Percentiles rank a stretch among this genome's conserved stretches.
phyloP scores from a whole-genome alignment of 805 yeast genomes.

The Lipomyces spencermartinsiae region DNA sequence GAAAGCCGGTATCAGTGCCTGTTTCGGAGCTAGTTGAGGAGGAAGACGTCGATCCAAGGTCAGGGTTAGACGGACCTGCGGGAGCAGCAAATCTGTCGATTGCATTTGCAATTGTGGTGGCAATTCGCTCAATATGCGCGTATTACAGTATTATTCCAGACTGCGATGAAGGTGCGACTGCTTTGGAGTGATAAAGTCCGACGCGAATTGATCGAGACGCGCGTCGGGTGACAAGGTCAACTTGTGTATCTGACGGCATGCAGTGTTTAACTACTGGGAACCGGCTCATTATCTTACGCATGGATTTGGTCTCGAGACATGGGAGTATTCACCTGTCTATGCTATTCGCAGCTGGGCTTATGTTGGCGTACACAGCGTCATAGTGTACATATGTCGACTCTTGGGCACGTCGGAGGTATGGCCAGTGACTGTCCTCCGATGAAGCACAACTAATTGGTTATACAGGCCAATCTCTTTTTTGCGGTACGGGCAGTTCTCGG shows the following conservation, averaged over 20 bases:
- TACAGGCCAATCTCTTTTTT: slow-evolving; percentile 54
- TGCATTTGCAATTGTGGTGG: slow-evolving; percentile 38
- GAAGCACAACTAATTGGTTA: neutral
- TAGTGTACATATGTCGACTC: slow-evolving; percentile 36
- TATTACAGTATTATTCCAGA: slow-evolving; percentile 76
- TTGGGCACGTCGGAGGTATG: slow-evolving; percentile 37
- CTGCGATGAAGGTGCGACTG: slow-evolving; percentile 69
- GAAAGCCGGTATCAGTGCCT: neutral
- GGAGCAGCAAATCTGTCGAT: slow-evolving; percentile 3
- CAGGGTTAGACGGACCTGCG: slow-evolving; percentile 10
- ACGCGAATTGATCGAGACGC: neutral
- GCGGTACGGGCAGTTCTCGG: slow-evolving; percentile 56
- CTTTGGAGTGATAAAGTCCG: neutral
- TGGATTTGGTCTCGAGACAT: slow-evolving; percentile 89
- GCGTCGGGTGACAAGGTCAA: too few relatives aligned
- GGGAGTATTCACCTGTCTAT: slow-evolving; percentile 93
- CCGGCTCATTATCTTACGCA: slow-evolving; percentile 80
- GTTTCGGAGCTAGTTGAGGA: slow-evolving; percentile 1
- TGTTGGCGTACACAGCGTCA: slow-evolving; percentile 54
- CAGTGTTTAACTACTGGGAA: slow-evolving; percentile 88
- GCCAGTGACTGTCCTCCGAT: neutral
- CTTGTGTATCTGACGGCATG: neutral
- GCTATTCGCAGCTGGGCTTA: slow-evolving; percentile 89
- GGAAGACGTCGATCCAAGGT: slow-evolving; percentile 9
- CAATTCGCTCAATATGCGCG: slow-evolving; percentile 50